These are phyloP conservation scores for Diospyros kaki DNA, from an alignment of 148 eudicot species.

Conservation along the genomic window DNA sequence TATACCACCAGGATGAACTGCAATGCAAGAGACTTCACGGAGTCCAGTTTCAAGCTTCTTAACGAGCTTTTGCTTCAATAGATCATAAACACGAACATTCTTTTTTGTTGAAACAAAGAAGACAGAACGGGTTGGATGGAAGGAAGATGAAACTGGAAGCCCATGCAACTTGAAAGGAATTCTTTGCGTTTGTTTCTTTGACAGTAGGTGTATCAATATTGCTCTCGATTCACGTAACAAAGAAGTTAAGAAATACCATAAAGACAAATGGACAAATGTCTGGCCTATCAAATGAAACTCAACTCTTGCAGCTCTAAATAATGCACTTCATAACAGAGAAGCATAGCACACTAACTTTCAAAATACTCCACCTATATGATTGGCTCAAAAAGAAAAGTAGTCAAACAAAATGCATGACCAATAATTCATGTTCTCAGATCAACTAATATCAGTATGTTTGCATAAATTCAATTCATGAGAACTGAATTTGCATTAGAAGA, in stretches of 20 bases:
- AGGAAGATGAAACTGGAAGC: slow-evolving; percentile 74
- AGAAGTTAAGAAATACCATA: slow-evolving; percentile 56
- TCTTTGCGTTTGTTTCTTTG: slow-evolving; percentile 66
- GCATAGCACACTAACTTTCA: background rate
- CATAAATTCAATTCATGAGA: too few relatives aligned
- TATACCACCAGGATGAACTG: slow-evolving; percentile 95
- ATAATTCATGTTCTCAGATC: background rate
- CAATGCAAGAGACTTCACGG: slow-evolving; percentile 74
- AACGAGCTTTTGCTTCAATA: slow-evolving; percentile 61
- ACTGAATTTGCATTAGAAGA: background rate
- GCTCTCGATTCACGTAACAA: slow-evolving; percentile 79
- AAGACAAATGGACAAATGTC: background rate
- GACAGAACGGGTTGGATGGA: slow-evolving; percentile 83
- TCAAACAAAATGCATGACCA: too few relatives aligned
- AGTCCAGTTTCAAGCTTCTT: slow-evolving; percentile 86
- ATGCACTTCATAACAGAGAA: too few relatives aligned
- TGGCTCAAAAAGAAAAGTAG: background rate
- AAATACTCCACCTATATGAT: background rate
- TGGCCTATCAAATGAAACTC: too few relatives aligned
- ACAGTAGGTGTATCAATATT: slow-evolving; percentile 78
- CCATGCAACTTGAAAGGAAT: slow-evolving; percentile 85
- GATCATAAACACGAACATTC: slow-evolving; percentile 85
- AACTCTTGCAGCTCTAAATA: too few relatives aligned
- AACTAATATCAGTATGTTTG: too few relatives aligned
- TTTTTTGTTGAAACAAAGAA: slow-evolving; percentile 85